Conservation (phyloP, 768 basidiomycete genomes). For the Pleurotus tuber-regium region DNA sequence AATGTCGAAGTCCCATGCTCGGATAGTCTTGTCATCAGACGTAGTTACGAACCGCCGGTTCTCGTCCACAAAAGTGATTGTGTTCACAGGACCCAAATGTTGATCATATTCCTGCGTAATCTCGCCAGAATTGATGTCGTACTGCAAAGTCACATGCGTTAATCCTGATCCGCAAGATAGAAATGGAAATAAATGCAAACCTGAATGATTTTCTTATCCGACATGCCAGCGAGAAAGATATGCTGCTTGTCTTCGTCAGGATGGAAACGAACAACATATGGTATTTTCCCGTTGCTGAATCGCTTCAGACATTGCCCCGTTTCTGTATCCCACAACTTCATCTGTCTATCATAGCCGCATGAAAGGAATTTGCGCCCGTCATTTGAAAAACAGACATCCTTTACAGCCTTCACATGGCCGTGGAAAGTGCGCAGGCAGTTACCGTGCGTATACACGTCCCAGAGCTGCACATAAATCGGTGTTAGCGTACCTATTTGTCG, state of each 20-base stretch:
- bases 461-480: constrained; percentile 56
- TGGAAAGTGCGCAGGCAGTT: constrained; percentile 97
- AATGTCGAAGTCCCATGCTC: constrained; percentile 99
- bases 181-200: constrained; percentile 37
- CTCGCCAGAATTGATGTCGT: constrained; percentile 92
- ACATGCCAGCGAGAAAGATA: constrained; percentile 97
- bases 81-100: constrained; percentile 97
- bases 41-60: constrained; percentile 97
- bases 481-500: not conserved
- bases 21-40: constrained; percentile 98
- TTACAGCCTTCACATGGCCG: constrained; percentile 95
- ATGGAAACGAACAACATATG: constrained; percentile 93
- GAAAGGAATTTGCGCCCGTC: constrained; percentile 88
- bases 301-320: constrained; percentile 96
- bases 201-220: constrained; percentile 98
- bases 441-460: constrained; percentile 97
- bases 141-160: constrained; percentile 48
- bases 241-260: constrained; percentile 96
- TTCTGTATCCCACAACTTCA: constrained; percentile 99
- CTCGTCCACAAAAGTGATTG: constrained; percentile 98
- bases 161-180: not conserved
- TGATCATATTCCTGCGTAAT: constrained; percentile 99
- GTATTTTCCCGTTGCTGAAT: constrained; percentile 97
- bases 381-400: constrained; percentile 94
- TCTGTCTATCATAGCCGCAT: constrained; percentile 92